These are phyloP conservation scores for Stagonosporopsis cucurbitacearum DNA, from an alignment of 2,329 filamentous ascomycete genomes.

Conservation along the genomic window DNA sequence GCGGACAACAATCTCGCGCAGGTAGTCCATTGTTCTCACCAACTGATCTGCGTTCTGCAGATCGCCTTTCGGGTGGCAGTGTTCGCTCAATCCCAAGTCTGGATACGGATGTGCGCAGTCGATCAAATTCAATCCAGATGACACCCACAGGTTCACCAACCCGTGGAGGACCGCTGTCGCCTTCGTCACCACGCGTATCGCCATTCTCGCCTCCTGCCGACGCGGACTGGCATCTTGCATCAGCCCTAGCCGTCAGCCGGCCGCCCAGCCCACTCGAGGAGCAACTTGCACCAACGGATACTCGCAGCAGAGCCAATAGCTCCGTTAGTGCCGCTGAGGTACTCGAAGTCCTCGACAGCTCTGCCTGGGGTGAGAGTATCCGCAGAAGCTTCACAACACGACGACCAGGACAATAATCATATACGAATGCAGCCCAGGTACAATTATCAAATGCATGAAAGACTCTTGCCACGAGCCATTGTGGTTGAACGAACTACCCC, in stretches of 20 bases:
- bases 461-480: background rate
- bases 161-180: constrained; percentile 29
- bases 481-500: background rate
- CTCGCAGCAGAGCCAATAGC: constrained; percentile 69
- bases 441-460: background rate
- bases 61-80: constrained; percentile 37
- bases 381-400: constrained; percentile 80
- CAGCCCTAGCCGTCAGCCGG: constrained; percentile 50
- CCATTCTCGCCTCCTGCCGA: constrained; percentile 40
- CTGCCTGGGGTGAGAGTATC: constrained; percentile 92
- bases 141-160: constrained; percentile 46
- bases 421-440: background rate
- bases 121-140: constrained; percentile 49
- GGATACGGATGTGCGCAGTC: constrained; percentile 42
- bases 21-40: constrained; percentile 45
- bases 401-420: constrained; percentile 40
- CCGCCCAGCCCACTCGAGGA: constrained; percentile 46
- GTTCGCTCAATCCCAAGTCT: constrained; percentile 33
- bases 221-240: constrained; percentile 56
- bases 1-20: constrained; percentile 44
- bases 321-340: constrained; percentile 77
- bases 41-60: constrained; percentile 35
- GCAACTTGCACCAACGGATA: constrained; percentile 42
- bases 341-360: constrained; percentile 84
- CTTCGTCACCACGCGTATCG: constrained; percentile 34